phyloP scores from a whole-genome alignment of 2,329 filamentous ascomycete genomes.

The Epichloe typhina region DNA sequence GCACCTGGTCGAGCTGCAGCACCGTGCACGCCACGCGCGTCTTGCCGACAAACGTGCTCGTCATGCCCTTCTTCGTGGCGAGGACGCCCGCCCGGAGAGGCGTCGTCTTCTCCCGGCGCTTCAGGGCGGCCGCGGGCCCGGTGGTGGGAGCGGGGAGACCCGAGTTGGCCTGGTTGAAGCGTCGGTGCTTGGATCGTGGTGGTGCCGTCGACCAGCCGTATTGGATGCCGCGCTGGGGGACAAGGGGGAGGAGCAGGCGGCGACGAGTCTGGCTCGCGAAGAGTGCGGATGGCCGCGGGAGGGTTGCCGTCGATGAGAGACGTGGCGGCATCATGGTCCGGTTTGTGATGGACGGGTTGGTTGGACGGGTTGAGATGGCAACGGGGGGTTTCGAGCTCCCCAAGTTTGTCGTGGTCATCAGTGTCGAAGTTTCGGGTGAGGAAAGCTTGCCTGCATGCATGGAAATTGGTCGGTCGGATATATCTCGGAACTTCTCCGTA shows the following conservation, averaged over 20 bases:
- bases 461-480: constrained; percentile 5
- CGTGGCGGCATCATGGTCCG: constrained; percentile 30
- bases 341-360: neutral
- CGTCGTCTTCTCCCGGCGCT: constrained; percentile 43
- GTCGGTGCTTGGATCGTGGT: constrained; percentile 36
- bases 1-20: constrained; percentile 81
- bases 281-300: constrained; percentile 22
- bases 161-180: constrained; percentile 46
- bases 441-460: neutral
- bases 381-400: too few relatives aligned
- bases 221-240: constrained; percentile 35
- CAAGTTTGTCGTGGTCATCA: neutral
- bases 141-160: constrained; percentile 44
- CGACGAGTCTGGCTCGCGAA: constrained; percentile 15
- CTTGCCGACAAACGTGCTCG: constrained; percentile 71
- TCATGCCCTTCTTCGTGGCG: constrained; percentile 92
- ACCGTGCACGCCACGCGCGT: constrained; percentile 78
- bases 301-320: constrained; percentile 30
- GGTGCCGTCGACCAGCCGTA: constrained; percentile 49
- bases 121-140: constrained; percentile 47
- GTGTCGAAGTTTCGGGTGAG: neutral
- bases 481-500: constrained; percentile 3
- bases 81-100: constrained; percentile 67
- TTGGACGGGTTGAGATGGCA: too few relatives aligned
- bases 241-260: constrained; percentile 32